phyloP scores from a whole-genome alignment of 225 moss, liverwort and hornwort species.

The Bryum argenteum region DNA sequence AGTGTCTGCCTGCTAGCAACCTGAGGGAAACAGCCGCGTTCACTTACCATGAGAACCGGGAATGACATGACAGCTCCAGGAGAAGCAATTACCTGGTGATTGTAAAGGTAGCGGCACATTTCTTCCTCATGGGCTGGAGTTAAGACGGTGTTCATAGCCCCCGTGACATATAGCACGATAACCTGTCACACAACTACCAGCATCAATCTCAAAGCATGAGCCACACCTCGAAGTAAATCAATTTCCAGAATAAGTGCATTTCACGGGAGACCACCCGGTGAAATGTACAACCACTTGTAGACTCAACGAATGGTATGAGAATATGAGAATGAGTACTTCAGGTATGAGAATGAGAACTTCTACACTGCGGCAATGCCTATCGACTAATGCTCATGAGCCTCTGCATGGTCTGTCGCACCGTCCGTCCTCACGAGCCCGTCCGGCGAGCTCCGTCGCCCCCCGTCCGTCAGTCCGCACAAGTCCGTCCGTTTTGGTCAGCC shows the following conservation, averaged over 20 bases:
- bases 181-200: conserved; percentile 51
- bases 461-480: too few relatives aligned
- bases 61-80: conserved; percentile 10
- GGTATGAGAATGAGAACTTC: background rate
- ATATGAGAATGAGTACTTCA: too few relatives aligned
- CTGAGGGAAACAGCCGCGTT: too few relatives aligned
- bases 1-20: too few relatives aligned
- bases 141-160: conserved; percentile 66
- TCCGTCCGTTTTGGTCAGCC: too few relatives aligned
- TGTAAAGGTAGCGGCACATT: conserved; percentile 91
- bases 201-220: conserved; percentile 18
- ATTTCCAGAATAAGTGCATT: background rate
- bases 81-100: conserved; percentile 75
- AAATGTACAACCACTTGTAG: too few relatives aligned
- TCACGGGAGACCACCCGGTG: too few relatives aligned
- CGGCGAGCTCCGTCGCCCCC: too few relatives aligned
- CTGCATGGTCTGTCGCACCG: too few relatives aligned
- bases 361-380: background rate
- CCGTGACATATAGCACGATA: conserved; percentile 77
- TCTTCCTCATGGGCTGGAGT: conserved; percentile 69
- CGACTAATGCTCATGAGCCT: too few relatives aligned
- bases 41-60: background rate
- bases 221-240: background rate
- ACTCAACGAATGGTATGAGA: too few relatives aligned
- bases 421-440: too few relatives aligned